phyloP scores from a whole-genome alignment of 495 filamentous ascomycete genomes.

The Xylaria acuta region DNA sequence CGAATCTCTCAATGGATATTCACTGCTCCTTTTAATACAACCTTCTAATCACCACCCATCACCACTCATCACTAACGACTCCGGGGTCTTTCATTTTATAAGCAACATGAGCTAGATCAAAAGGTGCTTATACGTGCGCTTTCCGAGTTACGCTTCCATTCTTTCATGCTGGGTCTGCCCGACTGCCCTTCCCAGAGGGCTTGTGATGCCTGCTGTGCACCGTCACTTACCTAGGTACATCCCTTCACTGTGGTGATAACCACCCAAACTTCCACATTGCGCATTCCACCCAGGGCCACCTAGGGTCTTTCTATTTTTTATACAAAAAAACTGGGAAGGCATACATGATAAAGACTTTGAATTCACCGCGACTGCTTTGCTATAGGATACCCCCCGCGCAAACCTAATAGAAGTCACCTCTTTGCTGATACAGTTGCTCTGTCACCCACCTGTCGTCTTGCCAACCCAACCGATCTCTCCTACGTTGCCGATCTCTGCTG shows the following conservation, averaged over 20 bases:
- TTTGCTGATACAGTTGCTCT: background rate
- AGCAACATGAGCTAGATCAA: background rate
- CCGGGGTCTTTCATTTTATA: background rate
- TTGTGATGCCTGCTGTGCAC: background rate
- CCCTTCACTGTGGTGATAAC: background rate
- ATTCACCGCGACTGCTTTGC: background rate
- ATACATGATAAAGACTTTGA: background rate
- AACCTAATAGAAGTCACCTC: background rate
- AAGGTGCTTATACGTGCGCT: background rate
- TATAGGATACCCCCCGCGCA: background rate
- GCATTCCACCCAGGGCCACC: background rate
- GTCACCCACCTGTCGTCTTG: background rate
- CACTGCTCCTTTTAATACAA: background rate
- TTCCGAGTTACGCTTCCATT: background rate
- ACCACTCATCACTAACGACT: background rate
- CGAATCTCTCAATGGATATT: background rate
- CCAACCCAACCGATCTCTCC: background rate
- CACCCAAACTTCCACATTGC: background rate
- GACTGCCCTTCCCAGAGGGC: background rate
- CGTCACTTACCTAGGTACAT: background rate
- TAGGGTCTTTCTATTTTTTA: too few species aligned
- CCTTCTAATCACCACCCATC: background rate
- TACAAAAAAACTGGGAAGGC: background rate
- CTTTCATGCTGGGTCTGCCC: background rate
- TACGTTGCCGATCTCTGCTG: background rate